Evolutionary conservation across 768 basidiomycete genomes (phyloP).

Genomic region (Leccinellum rugosiceps): DNA sequence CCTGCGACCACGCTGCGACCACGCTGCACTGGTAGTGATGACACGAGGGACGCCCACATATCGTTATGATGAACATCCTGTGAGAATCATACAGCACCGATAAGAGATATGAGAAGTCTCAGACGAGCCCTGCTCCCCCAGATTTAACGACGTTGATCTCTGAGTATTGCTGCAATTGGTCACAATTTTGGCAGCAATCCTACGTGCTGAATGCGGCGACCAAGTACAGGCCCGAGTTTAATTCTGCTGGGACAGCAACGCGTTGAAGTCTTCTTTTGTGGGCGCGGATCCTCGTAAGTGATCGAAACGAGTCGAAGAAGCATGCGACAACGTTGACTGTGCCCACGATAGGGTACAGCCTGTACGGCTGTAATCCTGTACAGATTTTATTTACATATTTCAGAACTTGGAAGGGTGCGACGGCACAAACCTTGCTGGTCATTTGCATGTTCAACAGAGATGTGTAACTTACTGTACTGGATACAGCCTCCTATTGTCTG

Average conservation of each 20-base stretch:
- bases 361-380: no score
- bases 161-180: neutral
- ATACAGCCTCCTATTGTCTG: no score
- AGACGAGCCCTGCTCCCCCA: neutral
- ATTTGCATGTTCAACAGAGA: no score
- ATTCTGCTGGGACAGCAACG: neutral
- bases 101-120: neutral
- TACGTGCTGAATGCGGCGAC: neutral
- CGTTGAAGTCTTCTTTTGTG: constrained; percentile 4
- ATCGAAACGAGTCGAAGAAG: neutral
- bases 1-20: neutral
- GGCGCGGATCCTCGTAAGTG: constrained; percentile 6
- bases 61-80: neutral
- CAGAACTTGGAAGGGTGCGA: no score
- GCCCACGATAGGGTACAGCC: no score
- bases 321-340: neutral
- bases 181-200: neutral
- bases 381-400: no score
- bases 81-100: neutral
- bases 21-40: neutral
- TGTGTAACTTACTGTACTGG: no score
- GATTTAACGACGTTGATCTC: neutral
- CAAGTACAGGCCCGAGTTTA: neutral
- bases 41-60: neutral
- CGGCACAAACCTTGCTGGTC: no score